Percentiles rank a stretch among this genome's conserved stretches.
These are phyloP conservation scores for Colletotrichum gigasporum DNA, from an alignment of 2,329 filamentous ascomycete species.

Conservation along the genomic window DNA sequence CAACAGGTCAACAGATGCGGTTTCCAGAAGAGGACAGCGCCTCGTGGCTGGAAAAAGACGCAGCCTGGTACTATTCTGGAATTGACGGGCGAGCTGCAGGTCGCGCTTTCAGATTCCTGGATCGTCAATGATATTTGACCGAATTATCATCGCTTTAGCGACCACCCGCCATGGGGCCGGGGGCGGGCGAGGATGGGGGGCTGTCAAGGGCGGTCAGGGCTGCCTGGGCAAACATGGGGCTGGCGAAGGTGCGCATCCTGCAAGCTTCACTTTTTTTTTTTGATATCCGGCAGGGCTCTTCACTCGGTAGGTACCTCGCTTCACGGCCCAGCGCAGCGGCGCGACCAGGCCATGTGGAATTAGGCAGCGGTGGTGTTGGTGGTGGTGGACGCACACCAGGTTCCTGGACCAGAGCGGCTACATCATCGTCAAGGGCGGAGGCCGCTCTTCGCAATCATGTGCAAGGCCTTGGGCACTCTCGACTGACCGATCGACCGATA, in stretches of 20 bases:
- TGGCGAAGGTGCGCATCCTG: conserved; percentile 2
- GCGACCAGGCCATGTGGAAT: conserved; percentile 12
- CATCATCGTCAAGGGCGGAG: conserved; percentile 19
- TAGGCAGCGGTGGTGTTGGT: conserved; percentile 10
- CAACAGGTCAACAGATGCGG: conserved; percentile 1
- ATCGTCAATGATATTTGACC: neutral
- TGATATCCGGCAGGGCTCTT: conserved; percentile 15
- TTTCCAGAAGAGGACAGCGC: conserved; percentile 5
- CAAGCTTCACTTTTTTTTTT: conserved; percentile 25
- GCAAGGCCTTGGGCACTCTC: neutral
- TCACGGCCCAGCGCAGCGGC: neutral
- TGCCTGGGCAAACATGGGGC: conserved; percentile 9
- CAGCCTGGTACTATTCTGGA: conserved; percentile 1
- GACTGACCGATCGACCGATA: conserved; percentile 1
- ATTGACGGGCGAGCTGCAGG: conserved; percentile 9
- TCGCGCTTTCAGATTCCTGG: neutral
- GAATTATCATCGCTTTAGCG: neutral
- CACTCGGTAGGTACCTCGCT: neutral
- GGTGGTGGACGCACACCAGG: conserved; percentile 26
- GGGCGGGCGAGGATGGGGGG: neutral
- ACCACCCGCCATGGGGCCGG: conserved; percentile 1
- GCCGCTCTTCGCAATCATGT: conserved; percentile 12
- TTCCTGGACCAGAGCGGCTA: conserved; percentile 27
- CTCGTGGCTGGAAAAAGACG: neutral
- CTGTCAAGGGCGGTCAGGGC: conserved; percentile 10